These are phyloP conservation scores for Trichoderma lentiforme DNA, from an alignment of 2,329 filamentous ascomycete species.

Conservation along the genomic window DNA sequence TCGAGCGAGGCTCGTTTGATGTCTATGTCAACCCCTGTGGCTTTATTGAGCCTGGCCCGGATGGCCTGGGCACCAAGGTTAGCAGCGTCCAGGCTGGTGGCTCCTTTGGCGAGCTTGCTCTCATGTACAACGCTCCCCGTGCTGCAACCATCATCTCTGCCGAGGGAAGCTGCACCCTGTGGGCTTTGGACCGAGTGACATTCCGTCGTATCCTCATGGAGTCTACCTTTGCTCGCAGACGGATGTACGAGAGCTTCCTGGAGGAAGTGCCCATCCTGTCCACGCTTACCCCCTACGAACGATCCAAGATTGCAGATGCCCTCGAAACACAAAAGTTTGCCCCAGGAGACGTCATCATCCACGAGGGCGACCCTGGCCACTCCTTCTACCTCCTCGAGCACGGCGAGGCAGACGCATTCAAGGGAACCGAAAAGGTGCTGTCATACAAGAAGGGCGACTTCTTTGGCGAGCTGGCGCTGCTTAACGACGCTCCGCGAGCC, in stretches of 20 bases:
- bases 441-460: constrained; percentile 89
- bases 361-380: constrained; percentile 85
- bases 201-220: constrained; percentile 99
- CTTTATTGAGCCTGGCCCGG: constrained; percentile 70
- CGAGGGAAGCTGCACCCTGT: constrained; percentile 74
- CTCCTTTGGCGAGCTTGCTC: constrained; percentile 91
- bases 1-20: constrained; percentile 87
- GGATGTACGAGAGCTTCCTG: constrained; percentile 96
- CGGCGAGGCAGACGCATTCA: constrained; percentile 84
- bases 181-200: constrained; percentile 91
- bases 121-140: constrained; percentile 98
- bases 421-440: constrained; percentile 73
- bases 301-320: constrained; percentile 95
- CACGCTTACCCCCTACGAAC: constrained; percentile 83
- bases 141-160: constrained; percentile 89
- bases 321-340: constrained; percentile 87
- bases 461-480: constrained; percentile 90
- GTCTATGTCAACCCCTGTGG: constrained; percentile 83
- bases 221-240: constrained; percentile 89
- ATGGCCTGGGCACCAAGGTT: constrained; percentile 81
- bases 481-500: constrained; percentile 90
- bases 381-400: constrained; percentile 88
- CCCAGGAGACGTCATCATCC: constrained; percentile 78
- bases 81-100: constrained; percentile 80
- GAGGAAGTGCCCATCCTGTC: constrained; percentile 87